Percentiles rank a stretch among this genome's conserved stretches.
phyloP scores from a whole-genome alignment of 805 yeast genomes.

The Candida stauntonica region DNA sequence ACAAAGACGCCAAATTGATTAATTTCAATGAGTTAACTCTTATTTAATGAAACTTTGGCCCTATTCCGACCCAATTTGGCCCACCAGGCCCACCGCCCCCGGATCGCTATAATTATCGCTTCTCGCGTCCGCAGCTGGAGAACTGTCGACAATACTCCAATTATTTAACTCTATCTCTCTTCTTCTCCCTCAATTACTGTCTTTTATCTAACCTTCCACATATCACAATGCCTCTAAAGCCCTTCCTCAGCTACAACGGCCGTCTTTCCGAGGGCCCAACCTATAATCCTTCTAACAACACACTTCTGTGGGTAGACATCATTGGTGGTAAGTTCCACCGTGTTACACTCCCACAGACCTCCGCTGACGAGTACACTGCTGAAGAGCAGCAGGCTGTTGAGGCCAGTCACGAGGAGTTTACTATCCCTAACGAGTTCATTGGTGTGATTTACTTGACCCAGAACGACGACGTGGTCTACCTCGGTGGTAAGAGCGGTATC shows the following conservation, averaged over 20 bases:
- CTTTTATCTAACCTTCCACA: not conserved
- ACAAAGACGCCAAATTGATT: too few species aligned
- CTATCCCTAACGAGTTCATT: slow-evolving; percentile 40
- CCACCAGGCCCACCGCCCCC: too few species aligned
- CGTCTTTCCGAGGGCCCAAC: slow-evolving; percentile 65
- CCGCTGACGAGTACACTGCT: slow-evolving; percentile 25
- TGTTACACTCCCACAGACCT: slow-evolving; percentile 22
- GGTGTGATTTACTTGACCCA: slow-evolving; percentile 73
- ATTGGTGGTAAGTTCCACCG: slow-evolving; percentile 33
- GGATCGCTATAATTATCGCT: too few species aligned
- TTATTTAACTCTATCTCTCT: too few species aligned
- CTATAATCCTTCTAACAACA: slow-evolving; percentile 50
- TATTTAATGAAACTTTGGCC: too few species aligned
- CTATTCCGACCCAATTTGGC: too few species aligned
- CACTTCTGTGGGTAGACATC: slow-evolving; percentile 42
- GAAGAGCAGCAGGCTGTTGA: slow-evolving; percentile 22
- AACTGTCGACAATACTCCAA: too few species aligned
- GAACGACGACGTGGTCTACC: slow-evolving; percentile 44
- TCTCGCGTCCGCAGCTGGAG: too few species aligned
- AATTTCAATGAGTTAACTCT: too few species aligned
- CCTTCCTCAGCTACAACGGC: slow-evolving; percentile 22
- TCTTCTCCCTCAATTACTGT: not conserved
- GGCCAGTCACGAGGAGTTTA: slow-evolving; percentile 36
- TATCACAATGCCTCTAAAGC: slow-evolving; percentile 2
- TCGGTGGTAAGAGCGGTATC: slow-evolving; percentile 65